Base-by-base conservation (phyloP, 78 protist species). In the Dictyostelium intermedium region DNA sequence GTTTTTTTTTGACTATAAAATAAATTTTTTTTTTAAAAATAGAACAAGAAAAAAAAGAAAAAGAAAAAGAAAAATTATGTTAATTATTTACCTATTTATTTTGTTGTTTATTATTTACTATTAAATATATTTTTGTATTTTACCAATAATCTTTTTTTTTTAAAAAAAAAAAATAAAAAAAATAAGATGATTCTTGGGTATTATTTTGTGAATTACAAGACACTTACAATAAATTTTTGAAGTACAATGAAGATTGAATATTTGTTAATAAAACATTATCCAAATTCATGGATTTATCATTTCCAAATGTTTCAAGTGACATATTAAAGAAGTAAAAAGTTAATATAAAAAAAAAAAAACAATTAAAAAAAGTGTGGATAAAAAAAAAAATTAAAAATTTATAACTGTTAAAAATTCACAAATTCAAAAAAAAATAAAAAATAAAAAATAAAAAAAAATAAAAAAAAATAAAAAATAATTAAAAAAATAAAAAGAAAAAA, bases 271-370 rank as follows among this genome's bases (percentile, higher is more conserved):
- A 85, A 13, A 96, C 56, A 16, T 32, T 14, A 89, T 96, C 96
- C 25, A 97, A 56, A 63, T 97, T 97, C 97, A 97, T 96, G 35
- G 93, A 85, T 37, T 83, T 85, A 16, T 92, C 73, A 84, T 97
- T 96, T 39, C 98, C 98, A 72, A 82, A 37, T 41, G 53, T 23
- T 69, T 89, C 94, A 25, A 89, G 82, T 69, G 93, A 14, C 85
- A 63, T 87, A 14, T 72, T 69, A 4, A 37, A 27, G 11, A 10
- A 5, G 1, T 27, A 27, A 27, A 66, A 27, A 10, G 11, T n/a
- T n/a, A 27, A 30, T 45, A 27, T 16, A 56, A 56, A 20, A 13
- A 50, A 20, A 56, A 3, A 56, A 56, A 56, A 56, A 56, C 5
- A 20, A 13, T 50, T 16, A 50, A 16, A 16, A 16, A 50, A 20